A percentile compares a stretch with the other conserved stretches of the same genome.
phyloP scores from a whole-genome alignment of 352 stramenopile species.

The Peronospora farinosa region DNA sequence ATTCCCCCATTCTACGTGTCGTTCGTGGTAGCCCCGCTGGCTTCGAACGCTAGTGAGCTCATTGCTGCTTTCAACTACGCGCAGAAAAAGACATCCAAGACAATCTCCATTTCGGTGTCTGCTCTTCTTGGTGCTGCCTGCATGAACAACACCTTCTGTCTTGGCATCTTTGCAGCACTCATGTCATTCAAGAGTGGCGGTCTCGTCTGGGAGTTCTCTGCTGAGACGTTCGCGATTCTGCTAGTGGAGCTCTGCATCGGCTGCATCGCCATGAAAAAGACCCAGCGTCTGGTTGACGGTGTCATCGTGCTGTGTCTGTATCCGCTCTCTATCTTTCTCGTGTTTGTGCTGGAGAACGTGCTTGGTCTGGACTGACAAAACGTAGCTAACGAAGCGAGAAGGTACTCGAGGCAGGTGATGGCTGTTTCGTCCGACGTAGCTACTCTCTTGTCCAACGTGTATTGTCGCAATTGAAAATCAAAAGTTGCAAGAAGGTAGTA shows the following conservation, averaged over 20 bases:
- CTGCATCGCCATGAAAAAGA: constrained; percentile 80
- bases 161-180: constrained; percentile 96
- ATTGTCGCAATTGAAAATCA: neutral
- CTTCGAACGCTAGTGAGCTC: constrained; percentile 97
- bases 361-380: constrained; percentile 91
- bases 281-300: constrained; percentile 79
- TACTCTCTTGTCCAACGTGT: too few species aligned
- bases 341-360: constrained; percentile 90
- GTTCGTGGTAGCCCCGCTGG: constrained; percentile 95
- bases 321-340: constrained; percentile 89
- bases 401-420: neutral
- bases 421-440: too few species aligned
- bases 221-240: constrained; percentile 95
- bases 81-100: constrained; percentile 96
- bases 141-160: constrained; percentile 99
- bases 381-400: constrained; percentile 3
- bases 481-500: neutral
- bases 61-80: constrained; percentile 97
- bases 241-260: constrained; percentile 90
- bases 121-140: constrained; percentile 91
- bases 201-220: constrained; percentile 96
- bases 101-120: constrained; percentile 94
- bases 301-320: constrained; percentile 88
- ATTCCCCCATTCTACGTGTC: constrained; percentile 97
- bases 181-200: constrained; percentile 90